phyloP scores from a whole-genome alignment of 2,329 filamentous ascomycete species.

The Akanthomyces lecanii region DNA sequence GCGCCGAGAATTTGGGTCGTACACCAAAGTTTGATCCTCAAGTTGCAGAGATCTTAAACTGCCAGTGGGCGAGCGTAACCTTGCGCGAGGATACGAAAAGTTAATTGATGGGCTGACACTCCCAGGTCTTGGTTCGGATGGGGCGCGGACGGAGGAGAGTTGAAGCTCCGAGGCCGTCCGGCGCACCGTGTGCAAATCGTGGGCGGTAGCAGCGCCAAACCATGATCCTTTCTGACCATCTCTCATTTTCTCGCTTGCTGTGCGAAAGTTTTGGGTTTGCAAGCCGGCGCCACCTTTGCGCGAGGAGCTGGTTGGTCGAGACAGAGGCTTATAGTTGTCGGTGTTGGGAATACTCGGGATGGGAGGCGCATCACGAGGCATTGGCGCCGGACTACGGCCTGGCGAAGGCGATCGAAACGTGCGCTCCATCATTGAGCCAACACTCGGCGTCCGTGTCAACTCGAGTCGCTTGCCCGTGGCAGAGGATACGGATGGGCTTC shows the following conservation, averaged over 20 bases:
- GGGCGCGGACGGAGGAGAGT: slow-evolving; percentile 24
- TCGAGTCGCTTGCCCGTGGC: slow-evolving; percentile 46
- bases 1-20: slow-evolving; percentile 62
- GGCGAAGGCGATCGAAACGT: slow-evolving; percentile 78
- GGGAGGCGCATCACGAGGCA: slow-evolving; percentile 57
- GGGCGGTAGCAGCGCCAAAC: slow-evolving; percentile 43
- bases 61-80: slow-evolving; percentile 34
- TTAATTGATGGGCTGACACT: slow-evolving; percentile 53
- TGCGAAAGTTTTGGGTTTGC: slow-evolving; percentile 46
- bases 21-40: slow-evolving; percentile 47
- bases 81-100: slow-evolving; percentile 53
- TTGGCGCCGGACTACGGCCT: slow-evolving; percentile 39
- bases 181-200: slow-evolving; percentile 42
- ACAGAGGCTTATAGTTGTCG: slow-evolving; percentile 25
- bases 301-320: slow-evolving; percentile 21
- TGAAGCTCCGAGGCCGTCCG: slow-evolving; percentile 41
- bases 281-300: slow-evolving; percentile 36
- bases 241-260: slow-evolving; percentile 50
- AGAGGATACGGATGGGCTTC: slow-evolving; percentile 69
- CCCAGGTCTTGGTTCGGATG: slow-evolving; percentile 35
- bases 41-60: slow-evolving; percentile 14
- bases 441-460: slow-evolving; percentile 64
- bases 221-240: slow-evolving; percentile 41
- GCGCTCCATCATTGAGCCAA: slow-evolving; percentile 80
- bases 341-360: slow-evolving; percentile 68